These are phyloP conservation scores for Mariannaea sp. DNA, from an alignment of 2,329 filamentous ascomycete genomes.

Conservation along the genomic window DNA sequence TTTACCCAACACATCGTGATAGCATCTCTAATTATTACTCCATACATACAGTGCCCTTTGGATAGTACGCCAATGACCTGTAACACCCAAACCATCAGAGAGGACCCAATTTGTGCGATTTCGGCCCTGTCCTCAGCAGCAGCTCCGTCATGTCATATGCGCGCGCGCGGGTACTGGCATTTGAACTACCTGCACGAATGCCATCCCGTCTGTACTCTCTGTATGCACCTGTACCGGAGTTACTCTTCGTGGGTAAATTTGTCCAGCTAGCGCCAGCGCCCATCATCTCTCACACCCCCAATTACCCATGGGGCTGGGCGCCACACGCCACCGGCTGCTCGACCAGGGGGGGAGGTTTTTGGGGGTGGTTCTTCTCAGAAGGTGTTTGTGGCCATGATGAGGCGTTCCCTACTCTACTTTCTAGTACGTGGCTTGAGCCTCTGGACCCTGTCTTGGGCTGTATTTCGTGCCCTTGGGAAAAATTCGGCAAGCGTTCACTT, in stretches of 20 bases:
- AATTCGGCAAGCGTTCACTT: no score
- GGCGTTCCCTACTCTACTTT: no score
- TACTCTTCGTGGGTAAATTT: background rate
- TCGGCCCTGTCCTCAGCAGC: constrained; percentile 9
- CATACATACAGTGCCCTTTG: background rate
- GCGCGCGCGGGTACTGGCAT: background rate
- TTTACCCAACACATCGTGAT: background rate
- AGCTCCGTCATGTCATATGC: background rate
- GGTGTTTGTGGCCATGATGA: constrained; percentile 28
- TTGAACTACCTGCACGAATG: no score
- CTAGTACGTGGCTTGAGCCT: no score
- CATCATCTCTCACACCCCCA: background rate
- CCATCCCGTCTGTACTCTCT: no score
- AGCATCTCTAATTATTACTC: background rate
- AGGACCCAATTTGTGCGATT: constrained; percentile 5
- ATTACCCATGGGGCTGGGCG: constrained; percentile 5
- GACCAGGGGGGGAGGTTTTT: constrained; percentile 14
- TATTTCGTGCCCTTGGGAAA: constrained; percentile 12
- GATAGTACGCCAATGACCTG: no score
- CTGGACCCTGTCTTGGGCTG: no score
- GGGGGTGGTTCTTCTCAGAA: constrained; percentile 17
- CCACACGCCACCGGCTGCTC: constrained; percentile 14
- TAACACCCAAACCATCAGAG: constrained; percentile 2
- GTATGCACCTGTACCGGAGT: no score
- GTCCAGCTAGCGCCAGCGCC: constrained; percentile 2